These are phyloP conservation scores for Vararia minispora DNA, from an alignment of 768 basidiomycete genomes.

Conservation along the genomic window DNA sequence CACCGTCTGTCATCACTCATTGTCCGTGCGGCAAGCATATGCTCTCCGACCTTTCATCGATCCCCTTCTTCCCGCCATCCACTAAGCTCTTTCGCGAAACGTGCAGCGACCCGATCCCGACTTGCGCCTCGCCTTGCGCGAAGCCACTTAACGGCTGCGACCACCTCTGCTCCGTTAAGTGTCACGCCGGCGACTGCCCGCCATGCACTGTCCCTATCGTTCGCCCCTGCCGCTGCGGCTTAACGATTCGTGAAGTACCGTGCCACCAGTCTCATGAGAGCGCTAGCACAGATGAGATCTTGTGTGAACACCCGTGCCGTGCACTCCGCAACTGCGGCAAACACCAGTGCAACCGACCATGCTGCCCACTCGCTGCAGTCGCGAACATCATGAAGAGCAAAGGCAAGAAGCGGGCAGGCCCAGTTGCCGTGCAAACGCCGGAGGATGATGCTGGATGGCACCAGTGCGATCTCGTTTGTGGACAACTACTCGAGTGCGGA, in stretches of 20 bases:
- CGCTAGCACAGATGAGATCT: slow-evolving; percentile 35
- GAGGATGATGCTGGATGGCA: slow-evolving; percentile 62
- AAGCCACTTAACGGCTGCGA: slow-evolving; percentile 55
- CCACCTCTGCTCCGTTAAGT: slow-evolving; percentile 58
- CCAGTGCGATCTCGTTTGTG: slow-evolving; percentile 75
- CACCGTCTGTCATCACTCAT: slow-evolving; percentile 51
- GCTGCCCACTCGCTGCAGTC: slow-evolving; percentile 79
- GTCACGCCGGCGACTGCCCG: slow-evolving; percentile 74
- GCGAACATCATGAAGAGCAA: slow-evolving; percentile 40
- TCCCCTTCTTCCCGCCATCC: slow-evolving; percentile 25
- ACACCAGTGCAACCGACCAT: slow-evolving; percentile 76
- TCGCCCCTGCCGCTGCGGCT: slow-evolving; percentile 81
- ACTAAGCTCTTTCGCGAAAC: slow-evolving; percentile 25
- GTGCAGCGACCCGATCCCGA: slow-evolving; percentile 74
- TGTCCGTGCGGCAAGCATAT: slow-evolving; percentile 77
- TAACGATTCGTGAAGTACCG: slow-evolving; percentile 39
- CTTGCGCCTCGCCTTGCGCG: slow-evolving; percentile 59
- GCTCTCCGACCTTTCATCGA: slow-evolving; percentile 28
- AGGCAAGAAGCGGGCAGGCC: slow-evolving; percentile 41
- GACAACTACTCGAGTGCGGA: slow-evolving; percentile 61
- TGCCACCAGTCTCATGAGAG: slow-evolving; percentile 40
- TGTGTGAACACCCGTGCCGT: slow-evolving; percentile 73
- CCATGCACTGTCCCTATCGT: slow-evolving; percentile 64
- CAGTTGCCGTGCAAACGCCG: slow-evolving; percentile 27
- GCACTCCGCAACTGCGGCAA: slow-evolving; percentile 75